Evolutionary conservation across 345 rosid species (phyloP), one percentile per base, ranked within the genome.

Genomic region (Sonneratia alba): DNA sequence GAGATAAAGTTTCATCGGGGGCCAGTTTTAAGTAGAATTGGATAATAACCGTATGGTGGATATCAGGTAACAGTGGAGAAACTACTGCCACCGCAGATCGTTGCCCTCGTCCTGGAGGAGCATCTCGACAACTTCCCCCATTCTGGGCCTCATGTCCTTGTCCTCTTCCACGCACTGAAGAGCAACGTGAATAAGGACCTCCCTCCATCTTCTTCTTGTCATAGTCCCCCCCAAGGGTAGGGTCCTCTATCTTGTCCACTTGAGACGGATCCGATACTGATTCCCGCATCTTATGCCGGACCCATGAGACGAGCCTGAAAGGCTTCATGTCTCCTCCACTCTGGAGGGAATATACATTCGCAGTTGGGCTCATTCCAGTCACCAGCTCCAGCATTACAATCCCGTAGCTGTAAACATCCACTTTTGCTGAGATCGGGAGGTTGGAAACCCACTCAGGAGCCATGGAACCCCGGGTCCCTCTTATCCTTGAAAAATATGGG

Each of bases 371-470:
- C 51, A 63, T 79, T 66, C 85, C 85, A 0, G 84, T 84, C 14
- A 69, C 70, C 72, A 84, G 51, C 74, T 81, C 87, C 72, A 84
- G 49, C 71, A 81, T 38, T 6, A 84, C 82, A 0, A 81, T 63
- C 22, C 83, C 83, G 3, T 79, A 81, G 71, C 82, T 84, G 22
- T 84, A 84, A n/a, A 84, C 82, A 32, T 81, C 85, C 14, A 81
- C 72, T 32, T 76, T 76, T 16, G 76, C 66, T 0, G 80, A 69
- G 34, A 77, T 64, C 22, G 80, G 66, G 6, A 13, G 71, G 61
- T 74, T 74, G 4, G 62, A 77, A 21, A 77, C 72, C 81, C 81
- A 75, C 11, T 75, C 77, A 1, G 79, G 79, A 27, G 79, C 79
- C 77, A 75, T 67, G 71, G 73, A 79, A 0, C 77, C 75, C 40